Percentiles rank a stretch among this genome's conserved stretches.
These are phyloP conservation scores for Claviceps sp. DNA, from an alignment of 2,329 filamentous ascomycete species.

Conservation along the genomic window DNA sequence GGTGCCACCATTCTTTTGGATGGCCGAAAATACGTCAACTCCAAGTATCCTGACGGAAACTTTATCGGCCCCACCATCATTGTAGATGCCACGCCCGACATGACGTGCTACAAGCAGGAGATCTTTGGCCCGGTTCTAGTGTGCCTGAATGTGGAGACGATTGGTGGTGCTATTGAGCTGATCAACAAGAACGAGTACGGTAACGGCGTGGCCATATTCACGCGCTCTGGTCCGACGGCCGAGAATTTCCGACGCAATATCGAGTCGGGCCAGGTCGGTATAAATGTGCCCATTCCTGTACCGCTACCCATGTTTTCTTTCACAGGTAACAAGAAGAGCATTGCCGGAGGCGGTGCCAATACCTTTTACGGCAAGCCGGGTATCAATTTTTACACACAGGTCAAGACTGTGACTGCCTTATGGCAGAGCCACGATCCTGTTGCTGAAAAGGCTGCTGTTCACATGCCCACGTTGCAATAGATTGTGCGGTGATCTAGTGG, in stretches of 20 bases:
- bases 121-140: slow-evolving; percentile 79
- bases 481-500: not conserved
- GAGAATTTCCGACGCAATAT: slow-evolving; percentile 68
- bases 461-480: slow-evolving; percentile 57
- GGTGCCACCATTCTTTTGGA: slow-evolving; percentile 75
- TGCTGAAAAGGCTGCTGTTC: slow-evolving; percentile 69
- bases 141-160: slow-evolving; percentile 62
- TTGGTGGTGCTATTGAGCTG: slow-evolving; percentile 66
- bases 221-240: slow-evolving; percentile 61
- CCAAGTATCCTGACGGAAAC: slow-evolving; percentile 75
- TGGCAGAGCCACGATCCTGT: slow-evolving; percentile 82
- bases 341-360: slow-evolving; percentile 82
- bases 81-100: slow-evolving; percentile 62
- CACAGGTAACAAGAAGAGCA: slow-evolving; percentile 72
- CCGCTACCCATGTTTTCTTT: slow-evolving; percentile 61
- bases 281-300: slow-evolving; percentile 71
- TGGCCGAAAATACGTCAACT: slow-evolving; percentile 59
- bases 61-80: slow-evolving; percentile 78
- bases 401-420: slow-evolving; percentile 90
- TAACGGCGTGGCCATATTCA: slow-evolving; percentile 79
- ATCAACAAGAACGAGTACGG: slow-evolving; percentile 83
- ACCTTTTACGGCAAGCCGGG: slow-evolving; percentile 94
- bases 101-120: slow-evolving; percentile 76
- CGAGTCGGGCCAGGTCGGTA: slow-evolving; percentile 73
- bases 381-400: slow-evolving; percentile 88